A percentile compares a stretch with the other conserved stretches of the same genome.
These are phyloP conservation scores for Grigorovia transvaalensis DNA, from an alignment of 805 yeast species.

Conservation along the genomic window DNA sequence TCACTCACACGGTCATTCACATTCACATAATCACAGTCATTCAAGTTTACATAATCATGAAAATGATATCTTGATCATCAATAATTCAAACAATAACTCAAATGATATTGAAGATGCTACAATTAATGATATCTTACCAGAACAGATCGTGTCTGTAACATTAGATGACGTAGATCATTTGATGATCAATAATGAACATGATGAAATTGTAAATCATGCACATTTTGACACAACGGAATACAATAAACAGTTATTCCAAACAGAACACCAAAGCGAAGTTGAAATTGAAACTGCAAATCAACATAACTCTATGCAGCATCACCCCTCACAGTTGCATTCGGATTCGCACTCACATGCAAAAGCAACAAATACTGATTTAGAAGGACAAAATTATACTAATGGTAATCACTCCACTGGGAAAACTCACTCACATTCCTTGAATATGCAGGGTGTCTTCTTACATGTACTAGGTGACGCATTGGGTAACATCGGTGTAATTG, in stretches of 20 bases:
- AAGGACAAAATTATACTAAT: background rate
- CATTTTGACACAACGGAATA: background rate
- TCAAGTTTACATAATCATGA: conserved; percentile 3
- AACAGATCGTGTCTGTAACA: background rate
- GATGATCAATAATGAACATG: background rate
- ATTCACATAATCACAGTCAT: conserved; percentile 15
- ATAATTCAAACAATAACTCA: conserved; percentile 2
- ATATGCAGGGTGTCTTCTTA: conserved; percentile 94
- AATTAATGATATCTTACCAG: background rate
- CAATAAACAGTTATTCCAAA: background rate
- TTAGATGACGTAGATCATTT: background rate
- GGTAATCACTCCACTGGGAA: background rate
- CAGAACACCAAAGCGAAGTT: background rate
- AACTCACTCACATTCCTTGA: conserved; percentile 44
- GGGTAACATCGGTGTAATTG: conserved; percentile 89
- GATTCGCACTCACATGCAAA: background rate
- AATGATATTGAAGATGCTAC: conserved; percentile 1
- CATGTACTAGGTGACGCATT: conserved; percentile 95
- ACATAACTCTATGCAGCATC: too few relatives aligned
- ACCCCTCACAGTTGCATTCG: too few relatives aligned
- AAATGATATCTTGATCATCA: conserved; percentile 10
- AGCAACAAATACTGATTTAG: background rate
- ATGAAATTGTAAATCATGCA: background rate
- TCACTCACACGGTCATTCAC: conserved; percentile 34
- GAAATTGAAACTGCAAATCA: too few relatives aligned